Percentiles rank a stretch among this genome's conserved stretches.
Evolutionary conservation across 2,329 filamentous ascomycete species (phyloP).

Genomic region (Cytospora piceae): DNA sequence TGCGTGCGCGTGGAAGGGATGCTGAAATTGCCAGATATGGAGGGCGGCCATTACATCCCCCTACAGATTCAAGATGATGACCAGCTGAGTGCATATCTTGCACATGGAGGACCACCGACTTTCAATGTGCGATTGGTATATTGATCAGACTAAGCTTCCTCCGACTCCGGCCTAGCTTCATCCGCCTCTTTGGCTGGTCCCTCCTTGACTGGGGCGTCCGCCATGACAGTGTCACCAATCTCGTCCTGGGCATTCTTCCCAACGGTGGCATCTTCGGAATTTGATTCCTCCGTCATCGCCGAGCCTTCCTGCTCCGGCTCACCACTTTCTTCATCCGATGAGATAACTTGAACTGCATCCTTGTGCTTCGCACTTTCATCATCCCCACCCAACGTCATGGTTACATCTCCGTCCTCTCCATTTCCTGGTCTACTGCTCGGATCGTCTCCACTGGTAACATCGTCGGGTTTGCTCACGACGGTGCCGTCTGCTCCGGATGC

Average conservation of each 20-base stretch:
- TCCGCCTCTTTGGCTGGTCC: neutral
- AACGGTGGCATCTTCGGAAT: neutral
- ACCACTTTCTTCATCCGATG: neutral
- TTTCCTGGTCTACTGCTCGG: neutral
- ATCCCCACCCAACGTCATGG: neutral
- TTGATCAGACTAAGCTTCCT: neutral
- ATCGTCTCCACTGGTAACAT: neutral
- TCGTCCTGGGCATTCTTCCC: neutral
- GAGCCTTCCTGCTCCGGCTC: neutral
- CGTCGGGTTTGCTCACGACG: neutral
- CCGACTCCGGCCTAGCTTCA: neutral
- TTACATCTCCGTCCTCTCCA: neutral
- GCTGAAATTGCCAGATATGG: constrained; percentile 49
- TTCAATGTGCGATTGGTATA: constrained; percentile 44
- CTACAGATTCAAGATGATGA: constrained; percentile 71
- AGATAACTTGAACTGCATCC: neutral
- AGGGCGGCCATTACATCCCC: constrained; percentile 61
- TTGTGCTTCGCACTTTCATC: neutral
- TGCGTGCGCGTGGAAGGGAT: constrained; percentile 69
- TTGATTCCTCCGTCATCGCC: neutral
- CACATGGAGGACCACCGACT: constrained; percentile 54
- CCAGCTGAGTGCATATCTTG: constrained; percentile 73
- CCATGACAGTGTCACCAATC: neutral
- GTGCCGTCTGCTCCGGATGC: neutral
- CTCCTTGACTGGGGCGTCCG: neutral